Base-by-base conservation (phyloP, 768 basidiomycete genomes). In the Porpolomopsis calyptriformis region DNA sequence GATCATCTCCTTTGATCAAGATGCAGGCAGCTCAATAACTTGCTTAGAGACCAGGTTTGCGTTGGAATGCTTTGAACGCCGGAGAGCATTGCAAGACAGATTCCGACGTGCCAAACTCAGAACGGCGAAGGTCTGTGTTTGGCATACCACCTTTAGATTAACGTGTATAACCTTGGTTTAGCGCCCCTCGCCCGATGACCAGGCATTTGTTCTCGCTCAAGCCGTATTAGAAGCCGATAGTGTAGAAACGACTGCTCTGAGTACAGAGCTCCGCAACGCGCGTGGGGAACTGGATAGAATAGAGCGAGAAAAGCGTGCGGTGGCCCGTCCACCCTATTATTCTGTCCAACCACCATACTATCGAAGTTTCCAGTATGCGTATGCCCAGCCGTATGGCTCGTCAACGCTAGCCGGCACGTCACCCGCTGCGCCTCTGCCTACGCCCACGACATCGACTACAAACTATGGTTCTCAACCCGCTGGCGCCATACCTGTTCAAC, bases 41-140 rank as follows among this genome's bases (percentile, higher is more conserved):
- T 50, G 20, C 53, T 7, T 14, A 89, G 86, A 82, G 46, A 86
- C 84, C 1, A 74, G 68, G 52, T 78, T 83, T 57, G 82, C 84
- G 2, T 52, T 89, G 47, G 70, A 78, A 48, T 85, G 82, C 52
- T 72, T 74, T 61, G 72, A 66, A 55, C 73, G 85, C 34, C 69
- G 71, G 23, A 67, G 69, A 50, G 67, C 63, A 18, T 67, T 90
- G 2, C 66, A 76, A 48, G 65, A 72, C 20, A 75, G 82, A 43
- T 82, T 86, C 58, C 64, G 70, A 49, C 71, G 70, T 37, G 64
- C 73, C 19, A 73, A 67, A 56, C 69, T 70, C 35, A 73, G 68
- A 45, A 64, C 69, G 6, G 84, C 76, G 31, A 73, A 74, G 71
- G 81, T 82, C 49, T 55, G 74, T 60, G 35, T 16, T 47, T 25